Base-by-base conservation (phyloP, 257 asterid species). In the Oldenlandia corymbosa region DNA sequence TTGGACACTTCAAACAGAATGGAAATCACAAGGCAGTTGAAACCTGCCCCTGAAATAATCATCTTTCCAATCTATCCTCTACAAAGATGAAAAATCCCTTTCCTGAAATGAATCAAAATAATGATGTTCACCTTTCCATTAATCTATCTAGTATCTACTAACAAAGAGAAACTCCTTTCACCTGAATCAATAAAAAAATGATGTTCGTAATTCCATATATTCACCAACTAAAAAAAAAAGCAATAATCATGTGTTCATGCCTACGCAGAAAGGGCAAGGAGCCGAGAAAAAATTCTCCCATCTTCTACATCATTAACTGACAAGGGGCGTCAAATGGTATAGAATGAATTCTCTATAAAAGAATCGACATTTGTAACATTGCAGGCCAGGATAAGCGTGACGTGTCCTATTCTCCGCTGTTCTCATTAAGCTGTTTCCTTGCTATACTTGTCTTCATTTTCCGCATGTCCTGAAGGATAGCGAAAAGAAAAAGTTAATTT, bases 381-480 rank as follows among this genome's bases (percentile, higher is more conserved):
- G 68, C 68, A 75, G 37, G 37, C 50, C 67, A 28, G 70, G 36
- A 65, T 67, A 70, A 34, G 59, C 20, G 45, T 50, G 30, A 50
- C 64, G 57, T 41, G 27, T 56, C 32, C 43, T 73, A 65, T 64
- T 71, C 71, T 46, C 47, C 31, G 52, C 61, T 21, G 69, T 70
- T 45, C 56, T 71, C 70, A 59, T 51, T 43, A 66, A 42, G 73
- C 58, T 14, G 31, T 23, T 34, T 34, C 39, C 9, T 34, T 62
- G 49, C 72, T 68, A 71, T 73, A 66, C 69, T 73, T 57, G 64
- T 69, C 65, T 68, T 71, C 68, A 64, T 56, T 58, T 78, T 80
- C 39, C 53, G 73, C 28, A 67, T 56, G 20, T 68, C 73, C 85
- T 79, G 82, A 69, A 67, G 43, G 43, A 57, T 53, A 64, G 47